Conservation (phyloP, 805 yeast species). For the Wickerhamomyces rabaulensis region DNA sequence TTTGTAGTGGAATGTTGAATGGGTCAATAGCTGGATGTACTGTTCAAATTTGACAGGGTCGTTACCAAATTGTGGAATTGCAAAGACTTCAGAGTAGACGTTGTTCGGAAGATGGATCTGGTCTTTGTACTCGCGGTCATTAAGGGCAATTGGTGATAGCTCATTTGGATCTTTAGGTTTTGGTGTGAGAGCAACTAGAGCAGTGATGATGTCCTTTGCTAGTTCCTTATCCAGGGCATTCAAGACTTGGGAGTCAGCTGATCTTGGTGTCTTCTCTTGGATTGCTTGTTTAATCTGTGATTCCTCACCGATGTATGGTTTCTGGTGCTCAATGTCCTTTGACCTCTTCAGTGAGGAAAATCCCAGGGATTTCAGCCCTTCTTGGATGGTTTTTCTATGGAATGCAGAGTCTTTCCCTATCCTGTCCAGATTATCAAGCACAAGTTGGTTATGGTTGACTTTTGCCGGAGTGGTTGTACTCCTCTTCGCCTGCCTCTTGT, state of each 20-base stretch:
- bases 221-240: constrained; percentile 12
- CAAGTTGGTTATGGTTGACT: constrained; percentile 4
- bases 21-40: constrained; percentile 32
- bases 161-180: constrained; percentile 12
- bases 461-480: not conserved
- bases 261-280: not conserved
- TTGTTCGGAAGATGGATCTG: constrained; percentile 13
- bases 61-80: constrained; percentile 27
- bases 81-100: constrained; percentile 30
- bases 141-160: constrained; percentile 10
- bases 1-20: constrained; percentile 30
- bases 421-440: constrained; percentile 8
- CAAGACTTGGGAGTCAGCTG: not conserved
- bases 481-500: not conserved
- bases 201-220: constrained; percentile 18
- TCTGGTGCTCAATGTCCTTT: constrained; percentile 7
- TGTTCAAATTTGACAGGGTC: constrained; percentile 24
- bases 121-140: not conserved
- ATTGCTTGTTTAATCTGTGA: constrained; percentile 11
- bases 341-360: constrained; percentile 23
- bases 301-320: constrained; percentile 11
- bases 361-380: constrained; percentile 25
- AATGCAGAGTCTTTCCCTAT: constrained; percentile 28
- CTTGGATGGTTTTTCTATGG: constrained; percentile 23
- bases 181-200: constrained; percentile 21